These are phyloP conservation scores for Ceriops tagal DNA, from an alignment of 345 rosid genomes.

Conservation along the genomic window DNA sequence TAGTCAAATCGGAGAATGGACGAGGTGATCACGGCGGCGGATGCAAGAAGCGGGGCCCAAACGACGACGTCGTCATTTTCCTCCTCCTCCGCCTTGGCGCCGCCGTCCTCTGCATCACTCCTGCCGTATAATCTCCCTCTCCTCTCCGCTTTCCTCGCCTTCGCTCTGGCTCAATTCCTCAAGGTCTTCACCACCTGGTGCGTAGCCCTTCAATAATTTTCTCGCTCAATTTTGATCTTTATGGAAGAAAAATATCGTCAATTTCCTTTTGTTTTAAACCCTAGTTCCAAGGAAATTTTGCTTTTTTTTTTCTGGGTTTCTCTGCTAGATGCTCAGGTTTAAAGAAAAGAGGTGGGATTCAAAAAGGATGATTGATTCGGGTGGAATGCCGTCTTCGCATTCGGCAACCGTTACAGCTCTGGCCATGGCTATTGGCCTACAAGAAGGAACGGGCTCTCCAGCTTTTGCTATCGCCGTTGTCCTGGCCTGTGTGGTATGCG, in stretches of 20 bases:
- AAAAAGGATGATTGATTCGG: conserved; percentile 51
- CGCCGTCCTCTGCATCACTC: conserved; percentile 36
- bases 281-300: too few species aligned
- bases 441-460: conserved; percentile 48
- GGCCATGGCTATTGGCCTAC: conserved; percentile 46
- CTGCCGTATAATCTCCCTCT: conserved; percentile 53
- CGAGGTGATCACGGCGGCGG: not conserved
- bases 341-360: conserved; percentile 72
- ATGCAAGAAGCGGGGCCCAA: conserved; percentile 30
- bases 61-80: not conserved
- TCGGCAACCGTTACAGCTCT: conserved; percentile 61
- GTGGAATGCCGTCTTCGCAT: conserved; percentile 79
- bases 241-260: not conserved
- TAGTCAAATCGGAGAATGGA: conserved; percentile 38
- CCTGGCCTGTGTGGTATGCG: conserved; percentile 62
- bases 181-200: conserved; percentile 88
- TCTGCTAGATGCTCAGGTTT: conserved; percentile 36
- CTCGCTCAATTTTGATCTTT: not conserved
- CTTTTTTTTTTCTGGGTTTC: not conserved
- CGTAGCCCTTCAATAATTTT: not conserved
- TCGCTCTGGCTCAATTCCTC: conserved; percentile 86
- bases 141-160: conserved; percentile 75
- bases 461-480: conserved; percentile 53
- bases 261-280: too few species aligned
- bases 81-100: conserved; percentile 4